Conservation (phyloP, 495 filamentous ascomycete species). For the Mytilinidion resinicola region DNA sequence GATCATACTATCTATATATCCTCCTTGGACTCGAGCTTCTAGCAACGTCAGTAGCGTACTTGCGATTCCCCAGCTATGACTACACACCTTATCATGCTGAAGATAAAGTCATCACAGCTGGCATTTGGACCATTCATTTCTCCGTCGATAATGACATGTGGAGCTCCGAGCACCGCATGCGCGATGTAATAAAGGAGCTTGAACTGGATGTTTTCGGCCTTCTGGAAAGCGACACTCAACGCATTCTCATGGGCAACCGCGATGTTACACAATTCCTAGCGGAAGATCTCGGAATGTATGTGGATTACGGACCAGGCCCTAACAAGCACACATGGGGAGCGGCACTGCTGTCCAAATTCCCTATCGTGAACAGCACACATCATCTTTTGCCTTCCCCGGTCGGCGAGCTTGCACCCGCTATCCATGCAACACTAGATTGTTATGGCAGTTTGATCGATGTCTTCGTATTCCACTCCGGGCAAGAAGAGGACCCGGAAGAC, state of each 20-base stretch:
- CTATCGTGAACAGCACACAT: conserved; percentile 94
- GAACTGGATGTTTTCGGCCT: conserved; percentile 94
- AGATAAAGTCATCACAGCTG: conserved; percentile 78
- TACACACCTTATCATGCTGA: conserved; percentile 85
- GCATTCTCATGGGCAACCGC: conserved; percentile 99
- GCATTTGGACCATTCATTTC: conserved; percentile 99
- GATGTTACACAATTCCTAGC: conserved; percentile 94
- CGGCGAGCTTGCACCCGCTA: conserved; percentile 92
- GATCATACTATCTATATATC: conserved; percentile 69
- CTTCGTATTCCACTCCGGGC: conserved; percentile 97
- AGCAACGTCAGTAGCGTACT: conserved; percentile 71
- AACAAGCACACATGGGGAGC: conserved; percentile 99
- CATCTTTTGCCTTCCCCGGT: conserved; percentile 89
- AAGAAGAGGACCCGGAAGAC: conserved; percentile 96
- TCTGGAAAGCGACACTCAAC: conserved; percentile 87
- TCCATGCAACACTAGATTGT: conserved; percentile 88
- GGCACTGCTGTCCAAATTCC: conserved; percentile 92
- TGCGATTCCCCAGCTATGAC: conserved; percentile 91
- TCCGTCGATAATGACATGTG: conserved; percentile 99
- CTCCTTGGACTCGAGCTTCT: conserved; percentile 69
- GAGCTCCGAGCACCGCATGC: conserved; percentile 90
- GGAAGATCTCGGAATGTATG: conserved; percentile 96
- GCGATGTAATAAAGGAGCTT: conserved; percentile 82
- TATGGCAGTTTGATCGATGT: conserved; percentile 90
- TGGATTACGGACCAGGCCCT: conserved; percentile 93